Evolutionary conservation across 208 protist species (phyloP), one percentile per base, ranked within the genome.

Genomic region (Trypanosoma theileri): DNA sequence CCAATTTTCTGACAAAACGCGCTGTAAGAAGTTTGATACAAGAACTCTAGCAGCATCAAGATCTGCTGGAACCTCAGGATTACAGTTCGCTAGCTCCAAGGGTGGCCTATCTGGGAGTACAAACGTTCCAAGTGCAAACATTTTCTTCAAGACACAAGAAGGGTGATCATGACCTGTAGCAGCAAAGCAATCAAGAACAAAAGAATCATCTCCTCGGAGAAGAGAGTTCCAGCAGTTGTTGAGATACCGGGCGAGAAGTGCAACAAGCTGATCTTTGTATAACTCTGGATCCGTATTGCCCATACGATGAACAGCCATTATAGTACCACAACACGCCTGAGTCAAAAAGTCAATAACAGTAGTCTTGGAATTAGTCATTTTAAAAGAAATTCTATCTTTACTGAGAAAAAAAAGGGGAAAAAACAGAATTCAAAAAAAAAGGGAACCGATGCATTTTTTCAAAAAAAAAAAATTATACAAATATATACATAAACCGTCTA

Each of bases 211-310:
- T 41, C 35, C 63, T 8, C 63, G 16, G 61, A 76, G 60, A 57
- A 76, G 62, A n/a, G 56, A 69, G 52, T 66, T 69, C 71, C 60
- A 76, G 35, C 62, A 76, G 26, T 65, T 76, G 46, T 70, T 76
- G 14, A 70, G 31, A 31, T 76, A 76, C 11, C 57, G 40, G 10
- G 71, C 40, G 0, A 76, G 24, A 8, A 70, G 44, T 16, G 69
- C 41, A 52, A 76, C 71, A 16, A 76, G 51, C 35, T 70, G 35
- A 21, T 76, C 71, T 28, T 70, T 69, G 19, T 76, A 76, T 7
- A 53, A 55, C 0, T 66, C 59, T 7, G 41, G 42, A 1, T 70
- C 60, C 12, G 40, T 26, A 44, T 56, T 59, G 3, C 69, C 69
- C 26, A 70, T 46, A 26, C 60, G 62, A 59, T 66, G 59, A 26